Percentiles rank a stretch among this genome's conserved stretches.
Evolutionary conservation across 2,329 filamentous ascomycete genomes (phyloP).

Genomic region (Pseudonectria foliicola): DNA sequence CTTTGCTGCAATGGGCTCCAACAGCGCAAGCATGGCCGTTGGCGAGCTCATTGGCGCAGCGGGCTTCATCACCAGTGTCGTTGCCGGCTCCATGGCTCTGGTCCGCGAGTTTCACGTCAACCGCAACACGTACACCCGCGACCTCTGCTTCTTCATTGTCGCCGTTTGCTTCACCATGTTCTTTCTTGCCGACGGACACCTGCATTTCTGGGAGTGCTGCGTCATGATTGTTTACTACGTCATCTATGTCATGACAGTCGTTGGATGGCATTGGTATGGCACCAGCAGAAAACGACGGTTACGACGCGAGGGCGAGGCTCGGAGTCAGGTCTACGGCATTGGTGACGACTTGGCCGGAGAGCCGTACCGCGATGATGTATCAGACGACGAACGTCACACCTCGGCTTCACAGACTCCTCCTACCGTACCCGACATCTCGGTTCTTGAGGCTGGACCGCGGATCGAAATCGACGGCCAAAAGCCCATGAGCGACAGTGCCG

Average conservation of each 20-base stretch:
- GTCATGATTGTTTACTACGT: constrained; percentile 87
- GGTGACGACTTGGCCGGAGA: constrained; percentile 48
- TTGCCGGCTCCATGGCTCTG: constrained; percentile 93
- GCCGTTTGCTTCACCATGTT: constrained; percentile 81
- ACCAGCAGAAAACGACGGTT: constrained; percentile 53
- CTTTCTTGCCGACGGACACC: constrained; percentile 75
- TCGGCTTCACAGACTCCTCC: constrained; percentile 10
- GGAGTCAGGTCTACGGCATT: constrained; percentile 62
- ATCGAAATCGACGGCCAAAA: constrained; percentile 39
- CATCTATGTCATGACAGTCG: constrained; percentile 83
- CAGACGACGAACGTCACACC: constrained; percentile 20
- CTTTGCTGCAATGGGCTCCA: constrained; percentile 94
- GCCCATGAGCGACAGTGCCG: constrained; percentile 27
- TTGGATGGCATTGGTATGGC: constrained; percentile 85
- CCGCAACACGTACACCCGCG: constrained; percentile 80
- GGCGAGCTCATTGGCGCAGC: constrained; percentile 93
- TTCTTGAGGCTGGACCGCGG: constrained; percentile 37
- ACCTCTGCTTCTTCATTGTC: constrained; percentile 86
- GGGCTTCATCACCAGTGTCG: constrained; percentile 91
- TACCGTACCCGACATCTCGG: constrained; percentile 31
- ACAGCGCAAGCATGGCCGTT: constrained; percentile 93
- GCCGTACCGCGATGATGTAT: constrained; percentile 57
- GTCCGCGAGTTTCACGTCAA: constrained; percentile 93
- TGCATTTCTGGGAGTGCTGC: constrained; percentile 83
- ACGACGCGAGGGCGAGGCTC: constrained; percentile 62